Percentiles rank a stretch among this genome's conserved stretches.
Conservation (phyloP, 768 basidiomycete species). For the Clitopilus passeckerianus region DNA sequence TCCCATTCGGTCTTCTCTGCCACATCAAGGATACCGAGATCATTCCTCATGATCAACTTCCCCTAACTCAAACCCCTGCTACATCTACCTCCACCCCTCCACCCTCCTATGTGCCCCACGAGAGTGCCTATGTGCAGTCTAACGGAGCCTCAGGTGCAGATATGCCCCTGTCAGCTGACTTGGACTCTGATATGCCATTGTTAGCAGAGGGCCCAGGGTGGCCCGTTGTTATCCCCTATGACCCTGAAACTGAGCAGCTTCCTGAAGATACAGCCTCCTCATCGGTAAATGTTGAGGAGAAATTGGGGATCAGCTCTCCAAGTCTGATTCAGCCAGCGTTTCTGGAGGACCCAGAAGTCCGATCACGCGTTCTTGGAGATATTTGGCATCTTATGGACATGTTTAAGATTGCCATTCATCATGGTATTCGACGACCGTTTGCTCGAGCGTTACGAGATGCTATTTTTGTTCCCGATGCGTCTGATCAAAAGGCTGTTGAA, state of each 20-base stretch:
- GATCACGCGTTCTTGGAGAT: slow-evolving; percentile 6
- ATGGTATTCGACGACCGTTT: slow-evolving; percentile 13
- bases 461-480: slow-evolving; percentile 10
- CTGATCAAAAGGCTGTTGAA: slow-evolving; percentile 9
- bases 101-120: too few species aligned
- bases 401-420: slow-evolving; percentile 10
- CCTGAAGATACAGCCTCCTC: too few species aligned
- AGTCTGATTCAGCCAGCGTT: not conserved
- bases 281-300: too few species aligned
- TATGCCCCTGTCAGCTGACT: too few species aligned
- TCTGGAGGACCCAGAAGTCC: not conserved
- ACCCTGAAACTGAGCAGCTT: too few species aligned
- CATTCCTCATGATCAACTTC: not conserved
- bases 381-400: slow-evolving; percentile 12
- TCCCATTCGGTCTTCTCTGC: slow-evolving; percentile 5
- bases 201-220: too few species aligned
- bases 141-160: too few species aligned
- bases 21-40: slow-evolving; percentile 4
- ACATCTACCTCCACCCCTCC: too few species aligned
- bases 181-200: too few species aligned
- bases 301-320: too few species aligned
- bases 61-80: not conserved
- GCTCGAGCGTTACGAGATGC: slow-evolving; percentile 13
- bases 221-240: too few species aligned
- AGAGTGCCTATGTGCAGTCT: too few species aligned